These are phyloP conservation scores for Aspergillus ostianus DNA, from an alignment of 495 filamentous ascomycete species.

Conservation along the genomic window DNA sequence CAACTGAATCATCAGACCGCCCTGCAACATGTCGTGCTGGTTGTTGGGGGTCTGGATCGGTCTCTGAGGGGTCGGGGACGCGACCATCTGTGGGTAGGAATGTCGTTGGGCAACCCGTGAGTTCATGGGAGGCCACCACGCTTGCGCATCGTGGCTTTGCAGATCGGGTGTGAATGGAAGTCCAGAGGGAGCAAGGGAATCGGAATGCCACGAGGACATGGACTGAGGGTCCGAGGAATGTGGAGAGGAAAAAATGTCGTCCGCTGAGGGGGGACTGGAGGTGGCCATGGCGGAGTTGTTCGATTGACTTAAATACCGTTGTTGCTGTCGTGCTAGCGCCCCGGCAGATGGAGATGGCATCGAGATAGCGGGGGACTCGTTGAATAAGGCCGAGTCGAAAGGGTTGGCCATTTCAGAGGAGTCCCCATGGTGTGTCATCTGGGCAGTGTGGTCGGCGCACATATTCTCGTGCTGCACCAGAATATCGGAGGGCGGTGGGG, in stretches of 20 bases:
- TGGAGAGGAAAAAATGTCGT: constrained; percentile 46
- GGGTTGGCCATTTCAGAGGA: constrained; percentile 38
- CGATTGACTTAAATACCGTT: constrained; percentile 37
- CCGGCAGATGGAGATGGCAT: constrained; percentile 38
- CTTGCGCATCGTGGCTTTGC: constrained; percentile 35
- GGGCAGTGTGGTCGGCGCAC: constrained; percentile 22
- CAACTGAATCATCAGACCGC: constrained; percentile 49
- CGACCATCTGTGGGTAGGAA: constrained; percentile 36
- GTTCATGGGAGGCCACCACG: constrained; percentile 47
- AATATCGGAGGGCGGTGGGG: constrained; percentile 45
- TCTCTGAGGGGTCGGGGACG: constrained; percentile 35
- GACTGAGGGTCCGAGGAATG: constrained; percentile 46
- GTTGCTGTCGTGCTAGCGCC: constrained; percentile 32
- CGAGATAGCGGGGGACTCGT: constrained; percentile 37
- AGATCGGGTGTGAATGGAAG: constrained; percentile 44
- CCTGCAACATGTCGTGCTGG: constrained; percentile 42
- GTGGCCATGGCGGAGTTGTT: constrained; percentile 32
- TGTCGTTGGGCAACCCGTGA: constrained; percentile 37
- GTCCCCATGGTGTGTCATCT: constrained; percentile 22
- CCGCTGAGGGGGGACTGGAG: constrained; percentile 42
- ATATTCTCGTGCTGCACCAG: constrained; percentile 44
- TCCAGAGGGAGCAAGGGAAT: constrained; percentile 35
- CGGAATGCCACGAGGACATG: constrained; percentile 47
- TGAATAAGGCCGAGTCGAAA: constrained; percentile 36
- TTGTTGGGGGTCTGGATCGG: constrained; percentile 30